phyloP scores from a whole-genome alignment of 148 eudicot genomes.

The Bassia scoparia region DNA sequence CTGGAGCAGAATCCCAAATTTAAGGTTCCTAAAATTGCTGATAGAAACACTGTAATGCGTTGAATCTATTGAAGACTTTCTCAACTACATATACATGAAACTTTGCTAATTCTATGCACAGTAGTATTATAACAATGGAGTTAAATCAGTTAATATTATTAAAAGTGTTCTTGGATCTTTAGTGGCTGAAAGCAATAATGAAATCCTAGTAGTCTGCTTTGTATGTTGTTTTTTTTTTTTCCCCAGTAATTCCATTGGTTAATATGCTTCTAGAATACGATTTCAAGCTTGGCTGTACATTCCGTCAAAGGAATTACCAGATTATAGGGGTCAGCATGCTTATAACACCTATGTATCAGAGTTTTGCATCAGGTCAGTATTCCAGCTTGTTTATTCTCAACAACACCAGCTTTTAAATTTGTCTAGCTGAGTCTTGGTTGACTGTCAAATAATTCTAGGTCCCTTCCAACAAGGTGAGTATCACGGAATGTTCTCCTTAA shows the following conservation, averaged over 20 bases:
- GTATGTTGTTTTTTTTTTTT: background rate
- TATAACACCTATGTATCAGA: background rate
- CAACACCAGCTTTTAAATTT: background rate
- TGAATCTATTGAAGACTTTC: constrained; percentile 22
- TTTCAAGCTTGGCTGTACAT: background rate
- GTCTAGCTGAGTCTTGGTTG: background rate
- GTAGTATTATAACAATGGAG: constrained; percentile 12
- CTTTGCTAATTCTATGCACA: constrained; percentile 7
- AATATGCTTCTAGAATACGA: background rate
- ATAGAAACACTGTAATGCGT: constrained; percentile 46
- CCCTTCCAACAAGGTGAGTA: background rate
- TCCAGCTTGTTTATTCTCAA: background rate
- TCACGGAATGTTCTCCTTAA: background rate
- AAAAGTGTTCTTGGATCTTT: no score
- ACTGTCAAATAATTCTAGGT: background rate
- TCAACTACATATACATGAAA: background rate
- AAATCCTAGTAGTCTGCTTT: background rate
- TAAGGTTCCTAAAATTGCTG: constrained; percentile 44
- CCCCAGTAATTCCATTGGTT: background rate
- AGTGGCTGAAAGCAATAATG: constrained; percentile 1
- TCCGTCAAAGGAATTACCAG: background rate
- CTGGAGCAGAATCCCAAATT: constrained; percentile 56
- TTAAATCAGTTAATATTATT: background rate
- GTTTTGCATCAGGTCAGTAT: constrained; percentile 3
- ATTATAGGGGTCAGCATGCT: background rate